Conservation (phyloP, 371 early-diverging fungal species). For the Ordospora colligata region DNA sequence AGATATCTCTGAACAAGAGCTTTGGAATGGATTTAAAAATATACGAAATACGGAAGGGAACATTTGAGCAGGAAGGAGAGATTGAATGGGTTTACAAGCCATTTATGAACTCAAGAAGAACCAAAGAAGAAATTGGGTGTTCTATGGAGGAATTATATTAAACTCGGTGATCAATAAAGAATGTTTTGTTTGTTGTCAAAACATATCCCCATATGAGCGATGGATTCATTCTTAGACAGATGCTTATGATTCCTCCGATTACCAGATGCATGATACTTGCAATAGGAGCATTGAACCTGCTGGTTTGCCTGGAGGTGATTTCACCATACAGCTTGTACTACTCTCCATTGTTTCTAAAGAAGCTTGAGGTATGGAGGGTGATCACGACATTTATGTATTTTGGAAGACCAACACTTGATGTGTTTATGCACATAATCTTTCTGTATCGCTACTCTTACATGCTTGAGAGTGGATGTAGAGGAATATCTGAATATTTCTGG, state of each 20-base stretch:
- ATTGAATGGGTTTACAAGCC: conserved; percentile 54
- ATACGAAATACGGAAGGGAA: conserved; percentile 55
- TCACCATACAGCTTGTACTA: conserved; percentile 46
- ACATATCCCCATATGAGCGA: conserved; percentile 11
- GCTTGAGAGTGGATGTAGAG: conserved; percentile 55
- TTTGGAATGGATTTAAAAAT: conserved; percentile 51
- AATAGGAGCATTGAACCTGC: conserved; percentile 25
- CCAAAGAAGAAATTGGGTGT: not conserved
- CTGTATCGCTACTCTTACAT: conserved; percentile 59
- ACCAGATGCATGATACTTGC: conserved; percentile 43
- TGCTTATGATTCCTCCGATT: conserved; percentile 35
- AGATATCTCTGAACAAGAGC: conserved; percentile 11
- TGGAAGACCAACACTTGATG: conserved; percentile 56
- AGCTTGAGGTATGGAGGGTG: conserved; percentile 52
- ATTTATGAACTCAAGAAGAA: conserved; percentile 51
- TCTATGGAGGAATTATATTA: not conserved
- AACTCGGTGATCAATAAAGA: not conserved
- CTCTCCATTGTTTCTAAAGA: conserved; percentile 48
- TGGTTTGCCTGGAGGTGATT: conserved; percentile 50
- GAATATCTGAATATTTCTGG: conserved; percentile 60
- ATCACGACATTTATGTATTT: conserved; percentile 60
- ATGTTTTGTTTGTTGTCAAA: not conserved
- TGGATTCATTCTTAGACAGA: not conserved
- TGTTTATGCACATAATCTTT: conserved; percentile 58
- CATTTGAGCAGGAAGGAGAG: conserved; percentile 55